phyloP scores from a whole-genome alignment of 2,329 filamentous ascomycete species.

The Lachnellula suecica region DNA sequence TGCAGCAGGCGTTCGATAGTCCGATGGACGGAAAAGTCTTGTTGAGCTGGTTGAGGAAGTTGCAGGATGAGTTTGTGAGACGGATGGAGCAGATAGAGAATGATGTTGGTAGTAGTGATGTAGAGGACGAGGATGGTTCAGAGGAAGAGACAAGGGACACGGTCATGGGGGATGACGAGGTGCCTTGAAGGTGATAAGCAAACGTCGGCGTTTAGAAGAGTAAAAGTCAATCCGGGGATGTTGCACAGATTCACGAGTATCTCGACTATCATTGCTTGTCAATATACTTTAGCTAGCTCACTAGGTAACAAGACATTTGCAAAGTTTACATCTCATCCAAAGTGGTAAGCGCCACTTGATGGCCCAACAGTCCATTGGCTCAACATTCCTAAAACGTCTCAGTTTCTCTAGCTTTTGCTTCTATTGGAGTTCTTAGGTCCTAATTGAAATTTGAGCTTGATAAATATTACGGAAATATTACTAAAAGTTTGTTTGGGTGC shows the following conservation, averaged over 20 bases:
- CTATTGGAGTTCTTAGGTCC: too few species aligned
- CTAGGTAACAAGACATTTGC: too few species aligned
- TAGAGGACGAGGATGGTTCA: slow-evolving; percentile 4
- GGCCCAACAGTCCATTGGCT: too few species aligned
- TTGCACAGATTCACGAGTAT: not conserved
- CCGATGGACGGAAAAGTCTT: slow-evolving; percentile 65
- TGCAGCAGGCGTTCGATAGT: slow-evolving; percentile 66
- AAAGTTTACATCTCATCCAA: too few species aligned
- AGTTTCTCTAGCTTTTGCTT: too few species aligned
- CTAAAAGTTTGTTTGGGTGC: too few species aligned
- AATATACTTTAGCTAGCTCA: too few species aligned
- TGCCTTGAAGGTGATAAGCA: not conserved
- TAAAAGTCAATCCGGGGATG: not conserved
- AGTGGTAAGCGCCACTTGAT: too few species aligned
- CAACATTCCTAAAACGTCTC: too few species aligned
- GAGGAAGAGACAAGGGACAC: slow-evolving; percentile 2
- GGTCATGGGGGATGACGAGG: not conserved
- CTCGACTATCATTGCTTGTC: too few species aligned
- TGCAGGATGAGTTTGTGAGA: slow-evolving; percentile 74
- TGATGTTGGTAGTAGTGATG: slow-evolving; percentile 18
- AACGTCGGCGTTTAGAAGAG: not conserved
- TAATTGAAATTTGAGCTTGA: too few species aligned
- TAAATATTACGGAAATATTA: too few species aligned
- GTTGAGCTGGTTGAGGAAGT: slow-evolving; percentile 58
- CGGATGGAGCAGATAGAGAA: slow-evolving; percentile 65